A percentile compares a stretch with the other conserved stretches of the same genome.
phyloP scores from a whole-genome alignment of 441 rosid genomes.

The Viola pubescens region DNA sequence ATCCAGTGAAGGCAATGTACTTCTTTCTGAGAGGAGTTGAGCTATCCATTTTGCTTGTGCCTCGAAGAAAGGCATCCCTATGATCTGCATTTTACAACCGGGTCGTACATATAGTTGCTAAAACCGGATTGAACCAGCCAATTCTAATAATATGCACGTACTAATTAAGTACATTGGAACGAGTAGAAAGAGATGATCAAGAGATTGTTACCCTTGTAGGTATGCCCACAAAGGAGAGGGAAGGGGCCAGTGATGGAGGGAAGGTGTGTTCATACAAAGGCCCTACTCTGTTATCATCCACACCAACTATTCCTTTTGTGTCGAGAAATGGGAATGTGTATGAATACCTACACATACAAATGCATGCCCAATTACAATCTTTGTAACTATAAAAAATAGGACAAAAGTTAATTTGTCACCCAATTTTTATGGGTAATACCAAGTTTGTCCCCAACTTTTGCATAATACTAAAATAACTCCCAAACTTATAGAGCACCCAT shows the following conservation, averaged over 20 bases:
- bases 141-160: too few relatives aligned
- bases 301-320: constrained; percentile 73
- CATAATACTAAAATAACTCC: too few relatives aligned
- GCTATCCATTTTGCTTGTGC: constrained; percentile 94
- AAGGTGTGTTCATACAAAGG: constrained; percentile 90
- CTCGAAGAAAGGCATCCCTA: constrained; percentile 94
- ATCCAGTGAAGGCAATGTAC: constrained; percentile 51
- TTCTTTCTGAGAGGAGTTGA: constrained; percentile 68
- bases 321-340: constrained; percentile 88
- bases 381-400: too few relatives aligned
- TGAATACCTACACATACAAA: constrained; percentile 50
- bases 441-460: too few relatives aligned
- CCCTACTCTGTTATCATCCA: constrained; percentile 92
- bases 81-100: constrained; percentile 41
- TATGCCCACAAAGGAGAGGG: constrained; percentile 78
- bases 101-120: too few relatives aligned
- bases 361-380: too few relatives aligned
- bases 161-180: too few relatives aligned
- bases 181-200: background rate
- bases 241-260: constrained; percentile 83
- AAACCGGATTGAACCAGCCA: too few relatives aligned
- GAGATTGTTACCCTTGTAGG: constrained; percentile 62
- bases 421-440: too few relatives aligned
- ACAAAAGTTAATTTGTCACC: too few relatives aligned
- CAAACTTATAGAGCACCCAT: too few relatives aligned